Evolutionary conservation across 441 rosid genomes (phyloP).

Genomic region (Populus trichocarpa): DNA sequence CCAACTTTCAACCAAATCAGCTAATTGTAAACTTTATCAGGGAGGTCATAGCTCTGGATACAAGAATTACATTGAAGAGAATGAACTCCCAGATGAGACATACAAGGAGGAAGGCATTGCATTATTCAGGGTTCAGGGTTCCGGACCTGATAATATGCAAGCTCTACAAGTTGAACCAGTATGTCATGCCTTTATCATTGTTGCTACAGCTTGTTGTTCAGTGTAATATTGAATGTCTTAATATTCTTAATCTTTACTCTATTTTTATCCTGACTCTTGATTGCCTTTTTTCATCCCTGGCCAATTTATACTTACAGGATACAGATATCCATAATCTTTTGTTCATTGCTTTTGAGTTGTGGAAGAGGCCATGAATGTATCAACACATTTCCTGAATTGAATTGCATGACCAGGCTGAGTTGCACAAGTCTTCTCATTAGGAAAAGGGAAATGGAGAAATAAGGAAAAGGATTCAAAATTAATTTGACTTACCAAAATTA

Average conservation of each 20-base stretch:
- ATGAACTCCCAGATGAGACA: conserved; percentile 72
- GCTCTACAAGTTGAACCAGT: conserved; percentile 96
- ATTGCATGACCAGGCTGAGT: not conserved
- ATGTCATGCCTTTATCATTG: conserved; percentile 40
- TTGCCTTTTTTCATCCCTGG: not conserved
- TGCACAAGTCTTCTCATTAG: not conserved
- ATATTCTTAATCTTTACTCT: not conserved
- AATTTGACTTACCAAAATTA: not conserved
- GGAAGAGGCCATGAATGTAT: not conserved
- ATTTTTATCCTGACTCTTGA: not conserved
- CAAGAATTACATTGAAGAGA: conserved; percentile 69
- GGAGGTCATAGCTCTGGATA: conserved; percentile 87
- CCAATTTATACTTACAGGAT: not conserved
- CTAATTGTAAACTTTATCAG: conserved; percentile 40
- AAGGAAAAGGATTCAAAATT: not conserved
- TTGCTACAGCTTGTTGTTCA: not conserved
- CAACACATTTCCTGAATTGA: not conserved
- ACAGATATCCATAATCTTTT: not conserved
- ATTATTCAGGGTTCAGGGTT: conserved; percentile 75
- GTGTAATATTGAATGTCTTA: conserved; percentile 16
- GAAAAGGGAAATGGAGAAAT: not conserved
- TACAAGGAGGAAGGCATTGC: conserved; percentile 73
- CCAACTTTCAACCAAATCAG: conserved; percentile 7
- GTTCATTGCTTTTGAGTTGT: not conserved
- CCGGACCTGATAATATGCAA: conserved; percentile 99